Conservation (phyloP, 2,329 filamentous ascomycete genomes). For the Exophiala xenobiotica region DNA sequence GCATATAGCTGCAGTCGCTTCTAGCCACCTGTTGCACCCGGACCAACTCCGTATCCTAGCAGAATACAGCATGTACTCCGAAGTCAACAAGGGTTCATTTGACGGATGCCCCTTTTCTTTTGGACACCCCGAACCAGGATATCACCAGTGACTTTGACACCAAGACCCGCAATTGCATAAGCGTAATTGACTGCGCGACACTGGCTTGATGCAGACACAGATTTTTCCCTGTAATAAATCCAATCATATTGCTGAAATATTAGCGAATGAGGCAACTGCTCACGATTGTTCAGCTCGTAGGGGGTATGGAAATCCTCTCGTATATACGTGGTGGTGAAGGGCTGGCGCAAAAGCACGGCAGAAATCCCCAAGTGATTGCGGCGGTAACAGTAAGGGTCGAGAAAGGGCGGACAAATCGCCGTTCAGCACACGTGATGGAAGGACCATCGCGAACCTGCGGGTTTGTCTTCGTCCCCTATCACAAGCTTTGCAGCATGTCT, state of each 20-base stretch:
- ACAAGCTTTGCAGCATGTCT: slow-evolving; percentile 5
- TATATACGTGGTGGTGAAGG: background rate
- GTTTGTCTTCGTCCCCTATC: slow-evolving; percentile 5
- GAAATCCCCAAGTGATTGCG: background rate
- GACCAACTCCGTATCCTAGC: slow-evolving; percentile 6
- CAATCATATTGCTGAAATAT: too few relatives aligned
- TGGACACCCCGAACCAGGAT: slow-evolving; percentile 10
- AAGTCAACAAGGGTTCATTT: slow-evolving; percentile 6
- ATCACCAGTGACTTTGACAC: slow-evolving; percentile 15
- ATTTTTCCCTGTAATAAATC: too few relatives aligned
- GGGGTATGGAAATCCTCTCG: background rate
- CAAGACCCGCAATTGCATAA: slow-evolving; percentile 15
- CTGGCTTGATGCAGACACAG: too few relatives aligned
- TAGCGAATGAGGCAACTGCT: too few relatives aligned
- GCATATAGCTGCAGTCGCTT: background rate
- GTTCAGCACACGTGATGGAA: slow-evolving; percentile 7
- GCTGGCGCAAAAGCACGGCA: background rate
- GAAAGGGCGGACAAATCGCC: slow-evolving; percentile 10
- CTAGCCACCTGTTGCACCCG: background rate
- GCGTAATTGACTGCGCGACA: slow-evolving; percentile 16
- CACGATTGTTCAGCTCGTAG: background rate
- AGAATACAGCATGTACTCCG: slow-evolving; percentile 13
- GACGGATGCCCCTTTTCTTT: slow-evolving; percentile 14
- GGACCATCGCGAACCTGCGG: background rate
- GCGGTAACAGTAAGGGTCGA: background rate